Percentiles rank a stretch among this genome's conserved stretches.
Evolutionary conservation across 2,329 filamentous ascomycete genomes (phyloP).

Genomic region (Penicillium sp.): DNA sequence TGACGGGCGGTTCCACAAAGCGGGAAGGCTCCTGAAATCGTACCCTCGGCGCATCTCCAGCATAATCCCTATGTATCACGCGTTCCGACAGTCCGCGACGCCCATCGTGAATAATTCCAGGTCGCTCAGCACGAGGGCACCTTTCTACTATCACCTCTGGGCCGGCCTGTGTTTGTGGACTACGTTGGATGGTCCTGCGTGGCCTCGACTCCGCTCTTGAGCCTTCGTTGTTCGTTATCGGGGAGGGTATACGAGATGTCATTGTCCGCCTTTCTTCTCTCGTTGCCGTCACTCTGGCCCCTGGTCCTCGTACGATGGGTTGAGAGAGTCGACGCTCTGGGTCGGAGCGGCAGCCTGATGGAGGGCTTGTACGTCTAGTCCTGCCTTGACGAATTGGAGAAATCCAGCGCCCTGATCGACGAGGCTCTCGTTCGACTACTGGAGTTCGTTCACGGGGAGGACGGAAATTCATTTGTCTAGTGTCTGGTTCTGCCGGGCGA

Average conservation of each 20-base stretch:
- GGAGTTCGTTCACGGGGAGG: conserved; percentile 20
- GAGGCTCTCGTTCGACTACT: conserved; percentile 19
- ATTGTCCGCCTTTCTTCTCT: neutral
- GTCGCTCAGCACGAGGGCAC: neutral
- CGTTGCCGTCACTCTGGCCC: neutral
- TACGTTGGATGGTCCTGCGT: neutral
- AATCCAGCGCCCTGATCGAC: conserved; percentile 4
- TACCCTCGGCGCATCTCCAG: neutral
- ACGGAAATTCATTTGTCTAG: neutral
- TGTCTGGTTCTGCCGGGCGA: neutral
- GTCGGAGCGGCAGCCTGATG: too few relatives aligned
- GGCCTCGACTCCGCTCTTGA: neutral
- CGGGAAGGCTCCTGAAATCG: neutral
- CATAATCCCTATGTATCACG: neutral
- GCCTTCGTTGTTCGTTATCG: neutral
- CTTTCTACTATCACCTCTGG: neutral
- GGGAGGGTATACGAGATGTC: neutral
- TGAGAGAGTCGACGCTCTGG: neutral
- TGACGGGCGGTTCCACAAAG: neutral
- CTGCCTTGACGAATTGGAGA: neutral
- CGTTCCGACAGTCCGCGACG: neutral
- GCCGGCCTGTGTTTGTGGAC: neutral
- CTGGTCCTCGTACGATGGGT: neutral
- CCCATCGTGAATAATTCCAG: neutral
- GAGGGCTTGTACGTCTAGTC: neutral